A percentile compares a stretch with the other conserved stretches of the same genome.
Conservation (phyloP, 305 asterid species). For the Rubia peregrina region DNA sequence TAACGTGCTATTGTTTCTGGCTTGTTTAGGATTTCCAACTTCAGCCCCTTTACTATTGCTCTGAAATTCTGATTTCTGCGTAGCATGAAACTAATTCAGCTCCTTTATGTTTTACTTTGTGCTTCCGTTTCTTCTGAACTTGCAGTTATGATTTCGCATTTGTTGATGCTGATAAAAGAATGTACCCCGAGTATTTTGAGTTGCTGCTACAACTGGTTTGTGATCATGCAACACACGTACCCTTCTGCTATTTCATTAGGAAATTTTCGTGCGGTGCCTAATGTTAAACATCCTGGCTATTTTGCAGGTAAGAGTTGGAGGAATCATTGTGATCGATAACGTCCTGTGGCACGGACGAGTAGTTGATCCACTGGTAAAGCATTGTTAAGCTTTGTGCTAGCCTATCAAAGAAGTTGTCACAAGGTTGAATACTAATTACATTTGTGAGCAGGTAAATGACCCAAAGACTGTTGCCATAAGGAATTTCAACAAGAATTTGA, state of each 20-base stretch:
- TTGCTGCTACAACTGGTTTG: constrained; percentile 79
- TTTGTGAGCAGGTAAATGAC: constrained; percentile 50
- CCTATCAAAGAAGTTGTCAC: not conserved
- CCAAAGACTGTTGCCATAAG: constrained; percentile 60
- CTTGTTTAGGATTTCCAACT: not conserved
- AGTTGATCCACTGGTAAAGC: constrained; percentile 70
- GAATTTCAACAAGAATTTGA: constrained; percentile 49
- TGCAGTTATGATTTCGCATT: constrained; percentile 90
- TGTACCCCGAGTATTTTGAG: constrained; percentile 80
- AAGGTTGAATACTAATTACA: constrained; percentile 10
- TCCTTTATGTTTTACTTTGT: not conserved
- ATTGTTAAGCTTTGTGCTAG: constrained; percentile 3
- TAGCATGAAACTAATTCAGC: not conserved
- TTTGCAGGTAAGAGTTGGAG: constrained; percentile 73
- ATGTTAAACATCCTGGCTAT: not conserved
- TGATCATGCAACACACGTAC: not conserved
- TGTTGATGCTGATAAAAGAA: constrained; percentile 88
- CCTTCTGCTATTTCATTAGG: not conserved
- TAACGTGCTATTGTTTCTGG: not conserved
- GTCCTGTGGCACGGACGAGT: constrained; percentile 97
- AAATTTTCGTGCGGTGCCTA: not conserved
- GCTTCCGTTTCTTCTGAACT: not conserved
- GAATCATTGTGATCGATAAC: constrained; percentile 79
- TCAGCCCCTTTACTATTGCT: not conserved
- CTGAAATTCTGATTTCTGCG: not conserved